Evolutionary conservation across 2,329 filamentous ascomycete species (phyloP), one percentile per base, ranked within the genome.

Genomic region (Grosmannia penicillata): DNA sequence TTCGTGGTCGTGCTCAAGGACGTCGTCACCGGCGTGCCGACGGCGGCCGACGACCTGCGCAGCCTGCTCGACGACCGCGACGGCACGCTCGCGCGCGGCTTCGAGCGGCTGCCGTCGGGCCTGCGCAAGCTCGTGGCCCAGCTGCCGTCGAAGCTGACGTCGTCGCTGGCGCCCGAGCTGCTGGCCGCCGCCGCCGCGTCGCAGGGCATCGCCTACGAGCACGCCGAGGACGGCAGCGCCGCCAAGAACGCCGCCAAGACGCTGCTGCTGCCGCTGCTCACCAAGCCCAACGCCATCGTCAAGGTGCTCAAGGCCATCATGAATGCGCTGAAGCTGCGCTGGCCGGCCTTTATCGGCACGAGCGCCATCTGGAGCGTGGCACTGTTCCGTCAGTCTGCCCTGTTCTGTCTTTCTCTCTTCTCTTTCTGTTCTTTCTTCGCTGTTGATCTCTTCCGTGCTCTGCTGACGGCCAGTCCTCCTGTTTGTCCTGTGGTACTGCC

Each of bases 401-500:
- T 14, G n/a, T 14, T 22, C 15, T 28, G 3, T 8, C 4, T 22
- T 11, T 29, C 18, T 41, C 4, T n/a, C 6, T 8, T 25, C 10
- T 15, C 26, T 33, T 15, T 25, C 10, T 19, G 27, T 24, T 28
- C 19, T 22, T 36, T 18, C 15, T 22, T 26, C 18, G 25, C 27
- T 21, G 17, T 27, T 14, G 13, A 7, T 31, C 24, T 24, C 9
- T 36, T 14, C 27, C 1, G 3, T 14, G 8, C 15, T 18, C 5
- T 27, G n/a, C 38, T 43, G 14, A 45, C 28, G 4, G 13, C 3
- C 40, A 82, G 83, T 96, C 39, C 69, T 96, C 14, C 71, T 98
- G 40, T 91, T 94, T 54, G 84, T 93, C 32, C 78, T 96, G 50
- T 98, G 89, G 87, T 98, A 96, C 61, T 96, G 87, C 61, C 81